A percentile compares a stretch with the other conserved stretches of the same genome.
Evolutionary conservation across 805 yeast genomes (phyloP).

Genomic region (Ogataea nitratoaversa): DNA sequence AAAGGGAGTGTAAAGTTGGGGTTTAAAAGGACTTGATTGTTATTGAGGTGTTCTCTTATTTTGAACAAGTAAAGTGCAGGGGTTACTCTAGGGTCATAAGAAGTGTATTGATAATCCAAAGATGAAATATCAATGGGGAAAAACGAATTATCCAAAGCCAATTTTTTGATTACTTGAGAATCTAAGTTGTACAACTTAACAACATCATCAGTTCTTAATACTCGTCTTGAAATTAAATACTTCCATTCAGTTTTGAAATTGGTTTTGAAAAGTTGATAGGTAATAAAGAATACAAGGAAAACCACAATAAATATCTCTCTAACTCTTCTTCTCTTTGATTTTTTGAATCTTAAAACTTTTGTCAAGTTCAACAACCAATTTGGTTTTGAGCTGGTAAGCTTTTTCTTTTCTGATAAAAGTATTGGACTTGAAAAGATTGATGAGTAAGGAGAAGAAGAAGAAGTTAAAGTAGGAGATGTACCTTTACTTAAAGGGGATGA

Average conservation of each 20-base stretch:
- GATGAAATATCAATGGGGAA: neutral
- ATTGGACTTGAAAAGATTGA: neutral
- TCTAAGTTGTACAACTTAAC: neutral
- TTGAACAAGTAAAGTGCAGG: constrained; percentile 16
- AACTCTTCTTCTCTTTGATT: neutral
- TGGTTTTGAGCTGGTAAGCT: neutral
- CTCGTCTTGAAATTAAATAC: neutral
- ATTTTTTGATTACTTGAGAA: neutral
- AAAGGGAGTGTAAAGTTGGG: constrained; percentile 22
- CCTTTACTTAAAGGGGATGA: neutral
- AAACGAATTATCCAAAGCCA: neutral
- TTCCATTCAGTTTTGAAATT: constrained; percentile 1
- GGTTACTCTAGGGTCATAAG: constrained; percentile 17
- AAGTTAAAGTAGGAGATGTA: neutral
- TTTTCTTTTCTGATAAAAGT: neutral
- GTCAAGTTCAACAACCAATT: neutral
- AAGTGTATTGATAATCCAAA: no score
- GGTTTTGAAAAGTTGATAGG: neutral
- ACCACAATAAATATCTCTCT: no score
- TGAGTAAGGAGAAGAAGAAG: neutral
- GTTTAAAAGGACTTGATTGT: constrained; percentile 2
- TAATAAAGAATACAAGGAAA: neutral
- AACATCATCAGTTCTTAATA: neutral
- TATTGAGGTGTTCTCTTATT: constrained; percentile 8
- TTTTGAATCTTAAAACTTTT: neutral